Conservation (phyloP, 495 filamentous ascomycete species). For the Gamarada debralockiae region DNA sequence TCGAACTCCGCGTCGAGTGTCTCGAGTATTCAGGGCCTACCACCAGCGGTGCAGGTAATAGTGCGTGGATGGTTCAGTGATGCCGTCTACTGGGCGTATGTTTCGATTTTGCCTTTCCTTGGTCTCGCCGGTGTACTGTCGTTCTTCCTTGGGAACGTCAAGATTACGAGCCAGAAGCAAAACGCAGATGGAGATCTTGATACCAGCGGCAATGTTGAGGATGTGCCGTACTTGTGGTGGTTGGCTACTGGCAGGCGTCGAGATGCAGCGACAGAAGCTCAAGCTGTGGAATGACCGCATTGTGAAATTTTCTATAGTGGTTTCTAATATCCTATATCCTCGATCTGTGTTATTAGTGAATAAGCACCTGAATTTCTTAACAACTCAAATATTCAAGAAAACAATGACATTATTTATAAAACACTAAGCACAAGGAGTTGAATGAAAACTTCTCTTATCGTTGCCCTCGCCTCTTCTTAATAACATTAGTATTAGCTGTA, state of each 20-base stretch:
- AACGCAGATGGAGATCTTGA: background rate
- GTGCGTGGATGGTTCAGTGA: background rate
- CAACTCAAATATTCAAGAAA: too few species aligned
- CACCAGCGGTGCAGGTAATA: background rate
- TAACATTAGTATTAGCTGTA: too few species aligned
- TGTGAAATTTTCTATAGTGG: too few species aligned
- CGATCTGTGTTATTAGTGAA: too few species aligned
- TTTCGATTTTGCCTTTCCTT: background rate
- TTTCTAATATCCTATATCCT: too few species aligned
- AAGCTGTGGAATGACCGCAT: slow-evolving; percentile 35
- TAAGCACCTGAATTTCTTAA: too few species aligned
- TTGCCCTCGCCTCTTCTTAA: too few species aligned
- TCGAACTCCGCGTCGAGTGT: too few species aligned
- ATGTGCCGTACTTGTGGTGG: background rate
- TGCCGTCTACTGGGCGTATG: background rate
- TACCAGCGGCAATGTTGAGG: slow-evolving; percentile 1
- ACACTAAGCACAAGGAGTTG: too few species aligned
- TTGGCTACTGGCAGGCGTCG: background rate
- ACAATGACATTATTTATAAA: too few species aligned
- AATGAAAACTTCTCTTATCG: too few species aligned
- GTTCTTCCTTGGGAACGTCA: background rate
- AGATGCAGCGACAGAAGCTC: background rate
- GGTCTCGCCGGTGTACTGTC: background rate
- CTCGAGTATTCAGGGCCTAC: background rate
- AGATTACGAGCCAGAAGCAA: background rate